Evolutionary conservation across 1,139 yeast species (phyloP).

Genomic region (Suhomyces bokatorum): DNA sequence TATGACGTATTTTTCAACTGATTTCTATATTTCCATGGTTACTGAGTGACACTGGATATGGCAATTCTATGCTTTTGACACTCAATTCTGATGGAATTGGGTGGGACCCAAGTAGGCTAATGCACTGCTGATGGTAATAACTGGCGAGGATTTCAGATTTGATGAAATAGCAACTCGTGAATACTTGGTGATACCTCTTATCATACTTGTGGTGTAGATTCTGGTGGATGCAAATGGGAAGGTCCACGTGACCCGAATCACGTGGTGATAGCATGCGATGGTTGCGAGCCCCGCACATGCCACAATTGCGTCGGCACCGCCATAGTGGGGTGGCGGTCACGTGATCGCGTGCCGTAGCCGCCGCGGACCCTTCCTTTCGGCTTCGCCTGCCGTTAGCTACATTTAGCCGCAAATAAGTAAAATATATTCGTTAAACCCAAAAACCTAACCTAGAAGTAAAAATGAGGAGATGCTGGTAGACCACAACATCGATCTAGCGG

Average conservation of each 20-base stretch:
- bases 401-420: constrained; percentile 16
- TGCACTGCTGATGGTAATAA: too few species aligned
- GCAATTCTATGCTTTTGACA: too few species aligned
- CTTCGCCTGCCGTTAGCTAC: constrained; percentile 12
- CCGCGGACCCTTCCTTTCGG: constrained; percentile 6
- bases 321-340: background rate
- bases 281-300: background rate
- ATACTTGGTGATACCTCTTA: too few species aligned
- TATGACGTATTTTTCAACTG: too few species aligned
- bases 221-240: too few species aligned
- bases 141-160: too few species aligned
- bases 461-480: background rate
- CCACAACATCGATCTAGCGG: background rate
- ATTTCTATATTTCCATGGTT: too few species aligned
- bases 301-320: background rate
- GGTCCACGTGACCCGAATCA: background rate
- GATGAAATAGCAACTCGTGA: too few species aligned
- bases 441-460: constrained; percentile 8
- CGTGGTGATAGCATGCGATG: background rate
- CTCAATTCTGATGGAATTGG: too few species aligned
- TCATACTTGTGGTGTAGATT: too few species aligned
- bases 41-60: too few species aligned
- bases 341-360: background rate
- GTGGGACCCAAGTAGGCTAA: too few species aligned
- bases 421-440: constrained; percentile 8